These are phyloP conservation scores for Ashbya aceris DNA, from an alignment of 1,139 yeast genomes.

Conservation along the genomic window DNA sequence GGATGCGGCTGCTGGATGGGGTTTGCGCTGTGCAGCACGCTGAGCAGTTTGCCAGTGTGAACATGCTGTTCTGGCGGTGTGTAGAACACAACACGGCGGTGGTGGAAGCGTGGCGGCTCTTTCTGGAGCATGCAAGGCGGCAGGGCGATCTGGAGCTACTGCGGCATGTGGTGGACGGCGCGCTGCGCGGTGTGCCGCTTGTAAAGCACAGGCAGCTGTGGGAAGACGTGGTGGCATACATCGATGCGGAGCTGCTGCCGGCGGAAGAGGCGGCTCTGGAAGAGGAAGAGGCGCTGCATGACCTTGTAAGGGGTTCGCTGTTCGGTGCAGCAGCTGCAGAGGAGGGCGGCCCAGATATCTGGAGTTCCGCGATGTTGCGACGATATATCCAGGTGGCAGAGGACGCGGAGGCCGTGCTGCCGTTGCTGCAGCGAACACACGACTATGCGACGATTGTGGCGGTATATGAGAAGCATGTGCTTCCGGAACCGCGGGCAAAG, in stretches of 20 bases:
- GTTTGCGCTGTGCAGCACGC: conserved; percentile 29
- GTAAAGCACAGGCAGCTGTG: conserved; percentile 52
- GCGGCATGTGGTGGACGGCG: conserved; percentile 43
- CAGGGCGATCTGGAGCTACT: conserved; percentile 36
- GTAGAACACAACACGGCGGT: conserved; percentile 37
- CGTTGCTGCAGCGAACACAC: conserved; percentile 25
- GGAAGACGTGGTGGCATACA: conserved; percentile 41
- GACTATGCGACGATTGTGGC: conserved; percentile 18
- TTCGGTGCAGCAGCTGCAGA: not conserved
- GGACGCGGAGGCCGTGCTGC: conserved; percentile 17
- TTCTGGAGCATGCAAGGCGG: conserved; percentile 38
- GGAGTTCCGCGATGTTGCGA: conserved; percentile 26
- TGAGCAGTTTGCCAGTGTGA: conserved; percentile 32
- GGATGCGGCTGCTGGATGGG: conserved; percentile 30
- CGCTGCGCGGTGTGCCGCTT: conserved; percentile 43
- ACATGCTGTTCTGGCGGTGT: conserved; percentile 40
- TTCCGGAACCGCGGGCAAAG: conserved; percentile 16
- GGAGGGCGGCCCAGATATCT: conserved; percentile 11
- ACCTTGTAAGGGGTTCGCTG: not conserved
- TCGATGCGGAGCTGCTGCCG: conserved; percentile 32
- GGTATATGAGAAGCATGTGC: conserved; percentile 25
- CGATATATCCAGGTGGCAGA: conserved; percentile 19
- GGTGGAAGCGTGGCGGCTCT: conserved; percentile 50
- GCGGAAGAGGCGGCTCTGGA: conserved; percentile 26
- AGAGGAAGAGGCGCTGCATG: conserved; percentile 27